Evolutionary conservation across 2,329 filamentous ascomycete species (phyloP), one percentile per base, ranked within the genome.

Genomic region (Diaporthe aspalathi): DNA sequence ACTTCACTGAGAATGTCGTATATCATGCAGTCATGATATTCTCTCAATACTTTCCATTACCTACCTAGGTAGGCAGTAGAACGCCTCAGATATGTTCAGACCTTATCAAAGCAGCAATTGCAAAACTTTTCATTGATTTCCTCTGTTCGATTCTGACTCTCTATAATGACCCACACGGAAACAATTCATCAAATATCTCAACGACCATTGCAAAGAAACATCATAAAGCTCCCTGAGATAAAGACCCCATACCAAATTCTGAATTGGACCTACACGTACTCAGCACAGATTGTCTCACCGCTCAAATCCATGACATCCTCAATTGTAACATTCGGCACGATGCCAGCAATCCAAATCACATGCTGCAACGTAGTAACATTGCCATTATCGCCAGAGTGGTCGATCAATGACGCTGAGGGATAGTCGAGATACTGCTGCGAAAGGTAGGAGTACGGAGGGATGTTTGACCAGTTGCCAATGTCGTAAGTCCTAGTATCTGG

Each of bases 281-380:
- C 69, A 16, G 53, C 63, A 29, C 69, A 71, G 12, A 68, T 68
- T 5, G 38, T 47, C 24, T 62, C 63, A 32, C 69, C 69, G 17
- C 52, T 43, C n/a, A 68, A 22, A 3, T 71, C 69, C 69, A 71
- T 71, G 11, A 68, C 69, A 22, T 71, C 63, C 22, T n/a, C 62
- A 17, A 68, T 67, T 5, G 43, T 71, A 9, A 53, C 63, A 3
- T 71, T 71, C 5, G 69, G 69, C n/a, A 71, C n/a, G 20, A 71
- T 29, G 7, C 27, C 62, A 1, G 45, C 50, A 22, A 71, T 68
- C 69, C 69, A 71, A n/a, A 71, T 53, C 32, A 47, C 66, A 29
- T 71, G 69, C 45, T 62, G 66, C 35, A 68, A 17, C 11, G 52
- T 68, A 4, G 63, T 71, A 16, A 32, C 9, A 29, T 70, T 70